Base-by-base conservation (phyloP, 1,139 yeast genomes). In the Sugiyamaella sp. region DNA sequence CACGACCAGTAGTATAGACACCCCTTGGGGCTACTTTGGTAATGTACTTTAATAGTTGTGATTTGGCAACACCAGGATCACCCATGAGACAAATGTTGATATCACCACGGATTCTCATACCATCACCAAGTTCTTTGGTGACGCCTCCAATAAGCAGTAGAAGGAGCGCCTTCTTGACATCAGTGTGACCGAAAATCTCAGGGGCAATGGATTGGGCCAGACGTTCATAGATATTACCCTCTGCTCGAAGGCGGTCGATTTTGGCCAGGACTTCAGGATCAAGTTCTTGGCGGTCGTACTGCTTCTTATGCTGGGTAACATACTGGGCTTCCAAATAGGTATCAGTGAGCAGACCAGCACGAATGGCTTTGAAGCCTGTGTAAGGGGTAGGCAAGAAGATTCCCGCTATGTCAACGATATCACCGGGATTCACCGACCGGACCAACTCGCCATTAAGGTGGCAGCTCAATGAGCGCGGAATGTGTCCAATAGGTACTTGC, bases 51-150 rank as follows among this genome's bases (percentile, higher is more conserved):
- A 95, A 78, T 65, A 95, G 77, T 78, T 95, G 99, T 1, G 99
- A 93, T 72, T 95, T 95, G 65, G 99, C 99, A 54, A 95, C 99
- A 78, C 99, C 99, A 38, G 99, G 99, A 67, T 95, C 99, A 63
- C 99, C 99, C 98, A 95, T 93, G 54, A 95, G 79, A 74, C 98
- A 88, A 52, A 95, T 84, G 69, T 95, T 95, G 62, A 95, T 89
- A 69, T 95, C 99, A 67, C 99, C 99, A 76, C 99, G 85, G 67
- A 95, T 93, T 66, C 86, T 85, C 86, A 95, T 83, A 60, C 99
- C 99, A 73, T 95, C 99, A 44, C 96, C 96, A 63, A 91, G 84
- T 67, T 84, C 89, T 70, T 95, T 95, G 52, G 96, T 88, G 32
- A 91, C 98, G 67, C 99, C 99, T 55, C 99, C 97, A 62, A 95